These are phyloP conservation scores for Solanum chaucha DNA, from an alignment of 257 asterid genomes.

Conservation along the genomic window DNA sequence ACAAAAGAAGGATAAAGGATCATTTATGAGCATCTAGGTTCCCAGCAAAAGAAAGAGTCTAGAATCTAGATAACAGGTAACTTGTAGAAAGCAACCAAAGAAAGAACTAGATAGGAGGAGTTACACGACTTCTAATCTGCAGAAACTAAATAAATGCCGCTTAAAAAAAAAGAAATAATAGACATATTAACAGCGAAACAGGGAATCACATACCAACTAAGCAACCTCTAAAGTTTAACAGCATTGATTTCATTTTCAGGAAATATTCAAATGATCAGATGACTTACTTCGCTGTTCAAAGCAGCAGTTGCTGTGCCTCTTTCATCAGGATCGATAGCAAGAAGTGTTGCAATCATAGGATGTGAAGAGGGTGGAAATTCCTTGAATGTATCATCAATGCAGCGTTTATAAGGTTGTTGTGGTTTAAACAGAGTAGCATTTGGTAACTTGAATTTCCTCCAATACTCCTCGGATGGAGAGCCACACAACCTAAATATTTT, in stretches of 20 bases:
- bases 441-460: conserved; percentile 73
- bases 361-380: conserved; percentile 67
- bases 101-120: background rate
- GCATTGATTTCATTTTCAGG: background rate
- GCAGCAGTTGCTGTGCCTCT: conserved; percentile 80
- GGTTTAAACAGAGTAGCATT: conserved; percentile 79
- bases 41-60: background rate
- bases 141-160: background rate
- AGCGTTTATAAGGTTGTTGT: conserved; percentile 60
- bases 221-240: background rate
- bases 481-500: conserved; percentile 86
- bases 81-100: background rate
- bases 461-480: conserved; percentile 78
- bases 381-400: conserved; percentile 57
- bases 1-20: background rate
- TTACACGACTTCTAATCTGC: background rate
- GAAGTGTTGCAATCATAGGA: conserved; percentile 55
- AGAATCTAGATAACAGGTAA: background rate
- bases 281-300: conserved; percentile 57
- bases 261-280: background rate
- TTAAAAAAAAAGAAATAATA: background rate
- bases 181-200: background rate
- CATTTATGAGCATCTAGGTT: background rate
- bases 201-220: background rate
- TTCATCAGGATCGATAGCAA: conserved; percentile 67